These are phyloP conservation scores for Spergularia azorica DNA, from an alignment of 179 eudicot genomes.

Conservation along the genomic window DNA sequence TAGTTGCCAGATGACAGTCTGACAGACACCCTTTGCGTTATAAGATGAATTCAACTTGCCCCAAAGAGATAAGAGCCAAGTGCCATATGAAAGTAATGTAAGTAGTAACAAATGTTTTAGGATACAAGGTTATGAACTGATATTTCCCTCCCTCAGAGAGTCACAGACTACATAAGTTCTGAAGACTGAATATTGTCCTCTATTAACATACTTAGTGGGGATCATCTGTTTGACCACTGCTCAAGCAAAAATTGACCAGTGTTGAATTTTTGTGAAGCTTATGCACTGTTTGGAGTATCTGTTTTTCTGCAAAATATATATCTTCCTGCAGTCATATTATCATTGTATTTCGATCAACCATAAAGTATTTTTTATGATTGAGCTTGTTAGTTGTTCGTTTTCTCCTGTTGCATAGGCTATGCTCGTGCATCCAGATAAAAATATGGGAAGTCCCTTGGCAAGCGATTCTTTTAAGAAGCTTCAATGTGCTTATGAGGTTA, in stretches of 20 bases:
- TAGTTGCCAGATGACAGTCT: too few species aligned
- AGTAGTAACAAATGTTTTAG: not conserved
- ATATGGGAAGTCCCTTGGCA: constrained; percentile 89
- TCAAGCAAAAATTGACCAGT: not conserved
- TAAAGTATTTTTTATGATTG: not conserved
- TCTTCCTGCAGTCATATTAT: not conserved
- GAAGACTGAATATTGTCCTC: too few species aligned
- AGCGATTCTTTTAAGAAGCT: constrained; percentile 96
- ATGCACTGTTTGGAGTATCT: not conserved
- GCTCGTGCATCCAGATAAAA: constrained; percentile 98
- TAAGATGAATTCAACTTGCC: not conserved
- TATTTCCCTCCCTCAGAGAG: not conserved
- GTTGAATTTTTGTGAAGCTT: not conserved
- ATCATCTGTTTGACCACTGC: not conserved
- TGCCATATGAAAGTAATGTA: not conserved
- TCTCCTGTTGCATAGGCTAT: constrained; percentile 54
- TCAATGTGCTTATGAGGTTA: constrained; percentile 97
- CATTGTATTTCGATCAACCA: not conserved
- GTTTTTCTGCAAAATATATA: not conserved
- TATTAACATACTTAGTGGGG: too few species aligned
- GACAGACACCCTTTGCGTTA: not conserved
- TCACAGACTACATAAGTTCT: too few species aligned
- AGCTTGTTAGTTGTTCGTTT: constrained; percentile 11
- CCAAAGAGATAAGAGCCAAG: not conserved
- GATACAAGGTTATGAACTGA: too few species aligned